These are phyloP conservation scores for Macadamia tetraphylla DNA, from an alignment of 164 flowering plant genomes.

Conservation along the genomic window DNA sequence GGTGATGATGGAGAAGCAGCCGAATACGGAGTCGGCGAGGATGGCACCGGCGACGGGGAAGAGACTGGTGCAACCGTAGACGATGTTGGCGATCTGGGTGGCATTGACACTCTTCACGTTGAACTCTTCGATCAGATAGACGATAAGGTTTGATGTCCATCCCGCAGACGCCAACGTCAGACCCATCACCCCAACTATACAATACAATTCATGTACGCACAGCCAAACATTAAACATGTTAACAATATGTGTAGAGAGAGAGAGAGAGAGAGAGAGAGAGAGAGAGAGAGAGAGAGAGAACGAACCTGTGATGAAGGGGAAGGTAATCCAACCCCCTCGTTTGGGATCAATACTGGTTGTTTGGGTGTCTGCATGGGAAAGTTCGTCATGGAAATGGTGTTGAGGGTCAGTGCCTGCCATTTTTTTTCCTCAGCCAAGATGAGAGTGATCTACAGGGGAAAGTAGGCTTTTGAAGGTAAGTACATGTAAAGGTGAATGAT, in stretches of 20 bases:
- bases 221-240: background rate
- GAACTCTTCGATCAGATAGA: conserved; percentile 32
- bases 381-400: background rate
- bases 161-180: conserved; percentile 26
- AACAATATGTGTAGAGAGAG: too few relatives aligned
- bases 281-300: conserved; percentile 10
- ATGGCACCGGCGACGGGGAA: conserved; percentile 37
- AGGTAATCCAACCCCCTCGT: conserved; percentile 33
- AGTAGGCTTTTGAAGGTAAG: too few relatives aligned
- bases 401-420: background rate
- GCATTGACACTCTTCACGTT: conserved; percentile 37
- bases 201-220: too few relatives aligned
- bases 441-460: too few relatives aligned
- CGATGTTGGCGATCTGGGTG: conserved; percentile 32
- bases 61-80: conserved; percentile 26
- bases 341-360: background rate
- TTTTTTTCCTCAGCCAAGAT: too few relatives aligned
- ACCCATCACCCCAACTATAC: conserved; percentile 12
- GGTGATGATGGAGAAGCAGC: conserved; percentile 31
- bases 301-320: conserved; percentile 28
- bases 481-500: too few relatives aligned
- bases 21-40: conserved; percentile 37
- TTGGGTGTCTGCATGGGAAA: background rate
- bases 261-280: too few relatives aligned
- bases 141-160: conserved; percentile 28